A percentile compares a stretch with the other conserved stretches of the same genome.
Conservation (phyloP, 495 filamentous ascomycete genomes). For the Penicillium silybi region DNA sequence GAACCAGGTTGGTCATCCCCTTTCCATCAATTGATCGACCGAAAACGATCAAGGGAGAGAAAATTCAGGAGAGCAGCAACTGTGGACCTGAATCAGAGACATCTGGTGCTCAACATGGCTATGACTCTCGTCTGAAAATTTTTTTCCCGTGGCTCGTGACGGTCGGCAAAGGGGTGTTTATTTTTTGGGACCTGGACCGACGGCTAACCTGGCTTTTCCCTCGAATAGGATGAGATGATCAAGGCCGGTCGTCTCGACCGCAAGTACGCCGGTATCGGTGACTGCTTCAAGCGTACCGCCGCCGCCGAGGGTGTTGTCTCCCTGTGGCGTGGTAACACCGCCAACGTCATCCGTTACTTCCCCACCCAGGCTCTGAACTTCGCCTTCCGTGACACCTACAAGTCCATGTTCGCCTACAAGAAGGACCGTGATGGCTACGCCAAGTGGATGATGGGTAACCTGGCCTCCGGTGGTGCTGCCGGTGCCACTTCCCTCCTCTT, state of each 20-base stretch:
- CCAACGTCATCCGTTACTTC: conserved; percentile 99
- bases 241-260: conserved; percentile 96
- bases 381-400: conserved; percentile 99
- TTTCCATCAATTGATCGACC: not conserved
- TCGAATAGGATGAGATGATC: conserved; percentile 94
- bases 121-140: conserved; percentile 4
- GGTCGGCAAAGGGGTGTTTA: conserved; percentile 6
- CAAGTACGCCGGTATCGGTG: conserved; percentile 89
- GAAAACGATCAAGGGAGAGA: not conserved
- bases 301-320: conserved; percentile 75
- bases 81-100: not conserved
- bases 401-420: conserved; percentile 99
- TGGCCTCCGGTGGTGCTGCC: conserved; percentile 99
- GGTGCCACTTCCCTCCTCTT: conserved; percentile 99
- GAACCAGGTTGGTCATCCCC: conserved; percentile 74
- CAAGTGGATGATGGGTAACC: conserved; percentile 99
- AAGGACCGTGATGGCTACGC: conserved; percentile 97
- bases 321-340: conserved; percentile 99
- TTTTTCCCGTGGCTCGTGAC: conserved; percentile 4
- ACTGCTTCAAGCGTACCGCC: conserved; percentile 91
- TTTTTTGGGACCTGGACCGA: not conserved
- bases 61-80: not conserved
- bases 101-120: not conserved
- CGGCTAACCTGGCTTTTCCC: conserved; percentile 13
- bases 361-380: conserved; percentile 99